phyloP scores from a whole-genome alignment of 2,329 filamentous ascomycete species.

The Monosporascus cannonballus region DNA sequence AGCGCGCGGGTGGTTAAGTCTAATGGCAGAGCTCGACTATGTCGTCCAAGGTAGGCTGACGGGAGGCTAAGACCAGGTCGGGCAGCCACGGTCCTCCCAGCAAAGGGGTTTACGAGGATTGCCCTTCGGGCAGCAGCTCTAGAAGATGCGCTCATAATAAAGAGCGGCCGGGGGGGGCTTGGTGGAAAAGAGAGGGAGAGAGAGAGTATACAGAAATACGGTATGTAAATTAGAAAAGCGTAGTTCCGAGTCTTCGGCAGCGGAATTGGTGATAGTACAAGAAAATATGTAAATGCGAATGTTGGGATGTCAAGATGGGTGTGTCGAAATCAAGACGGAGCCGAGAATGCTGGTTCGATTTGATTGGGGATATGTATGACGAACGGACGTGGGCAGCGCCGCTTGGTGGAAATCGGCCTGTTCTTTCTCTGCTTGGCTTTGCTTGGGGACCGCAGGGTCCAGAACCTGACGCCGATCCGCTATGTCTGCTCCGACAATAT shows the following conservation, averaged over 20 bases:
- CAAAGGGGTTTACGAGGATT: constrained; percentile 45
- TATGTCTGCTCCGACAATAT: background rate
- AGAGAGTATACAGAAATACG: background rate
- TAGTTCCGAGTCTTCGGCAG: background rate
- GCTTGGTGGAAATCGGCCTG: no score
- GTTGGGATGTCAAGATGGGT: background rate
- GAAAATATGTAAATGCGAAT: no score
- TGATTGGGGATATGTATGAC: background rate
- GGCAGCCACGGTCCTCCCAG: constrained; percentile 37
- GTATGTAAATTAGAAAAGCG: background rate
- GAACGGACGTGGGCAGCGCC: no score
- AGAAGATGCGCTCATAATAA: constrained; percentile 50
- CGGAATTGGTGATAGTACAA: no score
- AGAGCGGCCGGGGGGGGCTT: background rate
- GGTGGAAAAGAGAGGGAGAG: constrained; percentile 1
- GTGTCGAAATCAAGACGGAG: background rate
- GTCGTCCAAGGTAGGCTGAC: constrained; percentile 40
- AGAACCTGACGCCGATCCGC: background rate
- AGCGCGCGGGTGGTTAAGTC: constrained; percentile 48
- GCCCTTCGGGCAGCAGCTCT: constrained; percentile 50
- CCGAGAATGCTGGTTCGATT: background rate
- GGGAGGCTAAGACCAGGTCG: constrained; percentile 40
- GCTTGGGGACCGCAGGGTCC: no score
- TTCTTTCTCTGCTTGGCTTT: no score
- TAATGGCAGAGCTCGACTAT: constrained; percentile 37